Conservation (phyloP, 805 yeast species). For the Saturnispora kantuleensis region DNA sequence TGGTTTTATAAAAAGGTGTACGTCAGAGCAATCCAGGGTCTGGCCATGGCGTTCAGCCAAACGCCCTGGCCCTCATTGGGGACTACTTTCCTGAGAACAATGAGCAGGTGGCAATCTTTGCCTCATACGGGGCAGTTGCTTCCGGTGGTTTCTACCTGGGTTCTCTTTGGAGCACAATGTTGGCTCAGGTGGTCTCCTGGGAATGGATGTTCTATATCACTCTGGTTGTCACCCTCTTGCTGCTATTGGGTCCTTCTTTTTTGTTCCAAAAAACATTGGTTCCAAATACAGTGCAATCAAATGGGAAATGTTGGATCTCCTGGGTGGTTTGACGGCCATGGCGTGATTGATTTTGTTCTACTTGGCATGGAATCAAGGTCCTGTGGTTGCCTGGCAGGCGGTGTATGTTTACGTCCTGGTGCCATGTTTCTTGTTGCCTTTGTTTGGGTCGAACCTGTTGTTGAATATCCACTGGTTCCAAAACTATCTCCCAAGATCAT, state of each 20-base stretch:
- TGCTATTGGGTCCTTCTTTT: constrained; percentile 28
- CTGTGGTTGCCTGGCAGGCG: constrained; percentile 55
- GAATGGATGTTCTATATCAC: constrained; percentile 49
- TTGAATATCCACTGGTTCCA: constrained; percentile 23
- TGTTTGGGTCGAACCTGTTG: constrained; percentile 36
- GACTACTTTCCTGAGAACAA: constrained; percentile 35
- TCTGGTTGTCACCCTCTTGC: constrained; percentile 29
- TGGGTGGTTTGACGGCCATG: constrained; percentile 50
- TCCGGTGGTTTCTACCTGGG: constrained; percentile 56
- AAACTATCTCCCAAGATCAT: constrained; percentile 37
- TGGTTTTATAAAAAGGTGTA: constrained; percentile 45
- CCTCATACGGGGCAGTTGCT: constrained; percentile 49
- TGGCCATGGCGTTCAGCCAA: constrained; percentile 57
- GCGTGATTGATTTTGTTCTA: constrained; percentile 52
- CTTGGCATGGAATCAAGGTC: constrained; percentile 69
- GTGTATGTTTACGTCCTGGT: constrained; percentile 54
- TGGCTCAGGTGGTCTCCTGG: constrained; percentile 43
- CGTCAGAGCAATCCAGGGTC: constrained; percentile 53
- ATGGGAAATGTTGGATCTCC: constrained; percentile 32
- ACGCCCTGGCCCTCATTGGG: constrained; percentile 49
- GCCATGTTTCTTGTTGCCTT: constrained; percentile 34
- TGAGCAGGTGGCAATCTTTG: constrained; percentile 45
- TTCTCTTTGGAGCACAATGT: constrained; percentile 39
- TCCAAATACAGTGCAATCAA: constrained; percentile 10
- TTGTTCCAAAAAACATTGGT: constrained; percentile 29